Evolutionary conservation across 129 eudicot species (phyloP), one percentile per base, ranked within the genome.

Genomic region (Helianthus annuus): DNA sequence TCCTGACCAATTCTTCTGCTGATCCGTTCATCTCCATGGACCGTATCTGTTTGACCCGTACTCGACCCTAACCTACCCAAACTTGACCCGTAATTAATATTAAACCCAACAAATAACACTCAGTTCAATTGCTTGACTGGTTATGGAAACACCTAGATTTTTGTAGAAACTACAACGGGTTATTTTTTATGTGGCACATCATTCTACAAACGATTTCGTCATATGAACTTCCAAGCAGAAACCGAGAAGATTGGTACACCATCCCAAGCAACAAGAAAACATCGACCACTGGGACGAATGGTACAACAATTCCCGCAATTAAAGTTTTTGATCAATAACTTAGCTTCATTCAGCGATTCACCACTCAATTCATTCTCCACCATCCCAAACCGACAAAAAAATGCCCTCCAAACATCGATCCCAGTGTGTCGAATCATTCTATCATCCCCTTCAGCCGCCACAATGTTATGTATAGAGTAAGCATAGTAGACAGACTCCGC

Each of bases 401-500:
- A 84, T 0, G 61, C 66, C 85, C 89, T 88, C 86, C 89, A 84
- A 16, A 88, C 76, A 34, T 69, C 71, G 4, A 88, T 51, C 4
- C 71, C 69, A 3, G 81, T 69, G 52, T 79, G 88, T 32, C 88
- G 38, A 16, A 80, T 39, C 4, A 57, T 78, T 48, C 90, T 76
- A 36, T 85, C 95, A 0, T 72, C 79, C 34, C 84, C 88, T 44
- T 88, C 90, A 51, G 90, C 78, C 2, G 85, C 85, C 60, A 85
- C 80, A 64, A 88, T 72, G 17, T 75, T 88, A 24, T 48, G 70
- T 54, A 85, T 82, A 9, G 77, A 15, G 14, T 76, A 61, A 71
- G 83, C 72, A 16, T 39, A 72, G 14, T 66, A 36, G 2, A 74
- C 55, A 19, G 77, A 48, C 63, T 85, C 89, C 8, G 12, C 19